Base-by-base conservation (phyloP, 208 protist species). In the Zelonia costaricensis region DNA sequence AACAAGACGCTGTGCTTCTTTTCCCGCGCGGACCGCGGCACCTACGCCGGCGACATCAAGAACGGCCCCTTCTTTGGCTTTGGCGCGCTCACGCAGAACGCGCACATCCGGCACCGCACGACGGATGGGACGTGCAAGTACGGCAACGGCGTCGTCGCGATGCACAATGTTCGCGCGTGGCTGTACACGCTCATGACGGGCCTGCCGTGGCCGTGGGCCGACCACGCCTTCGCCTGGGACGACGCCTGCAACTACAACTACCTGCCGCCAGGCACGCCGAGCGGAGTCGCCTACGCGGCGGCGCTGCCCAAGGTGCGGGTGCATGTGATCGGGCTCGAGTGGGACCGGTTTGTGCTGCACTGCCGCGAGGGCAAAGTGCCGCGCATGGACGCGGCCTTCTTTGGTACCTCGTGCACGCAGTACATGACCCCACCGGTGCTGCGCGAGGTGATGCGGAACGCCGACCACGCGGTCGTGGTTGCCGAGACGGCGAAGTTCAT, bases 401-500 rank as follows among this genome's bases (percentile, higher is more conserved):
- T 95, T 28, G 86, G 84, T 20, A 82, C 80, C 30, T 82, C 82
- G 18, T 92, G 82, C 63, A 93, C 84, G 3, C 86, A 93, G 18
- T 71, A 81, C 39, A 71, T 97, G 67, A 84, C 79, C 1, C 44
- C 59, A 4, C 51, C 69, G 10, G 69, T 92, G 23, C 83, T 92
- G 30, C 15, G 39, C 1, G 48, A 45, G 0, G 61, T 69, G 23
- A 88, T 97, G 86, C 40, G 39, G 7, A 13, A 9, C 6, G 62
- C 10, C 2, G 57, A 42, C 25, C 49, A 83, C 27, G 86, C 75
- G 0, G 72, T 92, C 0, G 86, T 95, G 42, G 76, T 94, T 27
- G 82, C 82, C 6, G 88, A 97, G 59, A 97, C 92, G n/a, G 86
- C 84, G 13, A 97, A 97, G 74, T 97, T 97, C 72, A 79, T 94